These are phyloP conservation scores for Phialophora tarda DNA, from an alignment of 2,329 filamentous ascomycete species.

Conservation along the genomic window DNA sequence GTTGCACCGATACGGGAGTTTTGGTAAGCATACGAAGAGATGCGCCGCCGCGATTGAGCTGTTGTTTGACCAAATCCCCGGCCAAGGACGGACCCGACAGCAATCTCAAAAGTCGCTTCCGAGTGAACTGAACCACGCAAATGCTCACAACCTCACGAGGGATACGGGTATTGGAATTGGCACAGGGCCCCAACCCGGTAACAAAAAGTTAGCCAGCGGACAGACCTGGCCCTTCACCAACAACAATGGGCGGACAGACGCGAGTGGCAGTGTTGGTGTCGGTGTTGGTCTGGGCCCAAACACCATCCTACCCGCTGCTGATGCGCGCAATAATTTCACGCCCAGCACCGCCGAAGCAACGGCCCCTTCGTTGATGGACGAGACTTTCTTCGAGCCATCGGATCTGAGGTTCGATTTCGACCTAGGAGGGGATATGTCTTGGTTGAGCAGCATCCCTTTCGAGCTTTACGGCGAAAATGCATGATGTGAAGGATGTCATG, in stretches of 20 bases:
- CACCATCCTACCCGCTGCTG: background rate
- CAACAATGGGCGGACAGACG: background rate
- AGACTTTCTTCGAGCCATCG: slow-evolving; percentile 6
- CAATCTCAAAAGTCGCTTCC: background rate
- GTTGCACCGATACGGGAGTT: slow-evolving; percentile 11
- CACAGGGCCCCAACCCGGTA: background rate
- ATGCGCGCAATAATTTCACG: background rate
- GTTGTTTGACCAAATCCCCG: slow-evolving; percentile 34
- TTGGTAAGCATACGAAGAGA: slow-evolving; percentile 21
- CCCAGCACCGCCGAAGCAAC: background rate
- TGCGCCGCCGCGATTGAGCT: slow-evolving; percentile 20
- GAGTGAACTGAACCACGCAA: background rate
- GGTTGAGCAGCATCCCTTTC: slow-evolving; percentile 22
- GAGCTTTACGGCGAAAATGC: slow-evolving; percentile 12
- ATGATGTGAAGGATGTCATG: background rate
- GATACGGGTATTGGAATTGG: background rate
- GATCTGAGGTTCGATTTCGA: slow-evolving; percentile 14
- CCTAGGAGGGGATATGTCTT: slow-evolving; percentile 23
- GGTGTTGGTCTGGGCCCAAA: background rate
- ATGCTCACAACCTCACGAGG: background rate
- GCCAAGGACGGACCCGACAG: background rate
- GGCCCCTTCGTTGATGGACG: background rate
- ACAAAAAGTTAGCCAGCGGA: background rate
- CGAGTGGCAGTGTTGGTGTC: background rate
- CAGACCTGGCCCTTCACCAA: background rate